Conservation (phyloP, 208 protist genomes). For the Trypanosoma melophagium region DNA sequence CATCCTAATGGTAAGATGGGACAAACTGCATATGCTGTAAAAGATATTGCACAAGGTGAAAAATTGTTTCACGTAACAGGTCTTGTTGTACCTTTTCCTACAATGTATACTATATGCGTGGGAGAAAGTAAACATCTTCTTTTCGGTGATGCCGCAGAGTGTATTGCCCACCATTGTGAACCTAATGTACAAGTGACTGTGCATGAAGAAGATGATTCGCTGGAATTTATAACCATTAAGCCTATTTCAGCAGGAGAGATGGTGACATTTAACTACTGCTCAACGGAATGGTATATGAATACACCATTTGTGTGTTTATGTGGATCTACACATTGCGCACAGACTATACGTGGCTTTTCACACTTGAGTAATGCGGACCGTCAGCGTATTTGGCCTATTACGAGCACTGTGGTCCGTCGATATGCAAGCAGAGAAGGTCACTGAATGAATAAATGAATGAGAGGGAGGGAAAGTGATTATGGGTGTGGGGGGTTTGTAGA, state of each 20-base stretch:
- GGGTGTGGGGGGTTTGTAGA: neutral
- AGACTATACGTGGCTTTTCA: slow-evolving; percentile 70
- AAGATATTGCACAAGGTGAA: slow-evolving; percentile 42
- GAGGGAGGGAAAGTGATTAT: slow-evolving; percentile 3
- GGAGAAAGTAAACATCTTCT: slow-evolving; percentile 70
- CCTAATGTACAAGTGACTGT: slow-evolving; percentile 76
- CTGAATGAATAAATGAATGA: slow-evolving; percentile 2
- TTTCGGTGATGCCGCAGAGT: slow-evolving; percentile 86
- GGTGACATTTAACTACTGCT: slow-evolving; percentile 88
- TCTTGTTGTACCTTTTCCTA: slow-evolving; percentile 79
- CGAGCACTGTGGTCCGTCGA: slow-evolving; percentile 56
- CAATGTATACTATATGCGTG: slow-evolving; percentile 90
- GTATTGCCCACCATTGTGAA: slow-evolving; percentile 87
- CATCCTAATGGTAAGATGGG: slow-evolving; percentile 80
- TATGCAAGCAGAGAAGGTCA: slow-evolving; percentile 10
- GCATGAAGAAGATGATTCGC: slow-evolving; percentile 41
- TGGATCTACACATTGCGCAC: slow-evolving; percentile 56
- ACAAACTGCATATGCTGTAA: slow-evolving; percentile 75
- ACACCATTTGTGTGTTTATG: slow-evolving; percentile 84
- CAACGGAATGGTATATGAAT: slow-evolving; percentile 89
- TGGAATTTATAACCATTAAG: slow-evolving; percentile 73
- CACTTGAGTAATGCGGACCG: slow-evolving; percentile 55
- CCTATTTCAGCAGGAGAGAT: slow-evolving; percentile 66
- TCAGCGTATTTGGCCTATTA: slow-evolving; percentile 77
- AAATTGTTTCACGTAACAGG: slow-evolving; percentile 71